A percentile compares a stretch with the other conserved stretches of the same genome.
phyloP scores from a whole-genome alignment of 1,284 basidiomycete genomes.

The Malassezia nana region DNA sequence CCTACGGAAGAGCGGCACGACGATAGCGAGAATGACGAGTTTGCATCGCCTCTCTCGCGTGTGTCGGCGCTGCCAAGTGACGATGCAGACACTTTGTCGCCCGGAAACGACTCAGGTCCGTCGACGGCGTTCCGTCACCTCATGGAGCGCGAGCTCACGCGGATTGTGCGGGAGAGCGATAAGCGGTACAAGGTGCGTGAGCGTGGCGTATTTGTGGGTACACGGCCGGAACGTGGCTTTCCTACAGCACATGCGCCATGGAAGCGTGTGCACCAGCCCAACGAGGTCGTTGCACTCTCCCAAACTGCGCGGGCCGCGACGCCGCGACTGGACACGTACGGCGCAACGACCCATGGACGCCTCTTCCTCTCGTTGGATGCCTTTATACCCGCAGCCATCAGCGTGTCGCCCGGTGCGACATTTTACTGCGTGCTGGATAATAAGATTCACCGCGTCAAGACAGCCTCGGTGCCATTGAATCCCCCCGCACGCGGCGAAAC shows the following conservation, averaged over 20 bases:
- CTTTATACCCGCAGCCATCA: conserved; percentile 35
- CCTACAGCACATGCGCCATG: conserved; percentile 81
- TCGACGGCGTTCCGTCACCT: conserved; percentile 12
- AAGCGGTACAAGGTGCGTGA: conserved; percentile 52
- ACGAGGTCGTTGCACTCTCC: conserved; percentile 61
- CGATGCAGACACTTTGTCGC: neutral
- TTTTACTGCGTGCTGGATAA: conserved; percentile 89
- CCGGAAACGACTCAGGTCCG: neutral
- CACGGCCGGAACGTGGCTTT: conserved; percentile 52
- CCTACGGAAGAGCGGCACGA: neutral
- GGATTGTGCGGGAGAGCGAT: conserved; percentile 26
- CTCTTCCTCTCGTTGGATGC: conserved; percentile 67
- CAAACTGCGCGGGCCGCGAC: neutral
- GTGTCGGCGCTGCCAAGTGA: neutral
- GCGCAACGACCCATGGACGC: conserved; percentile 65
- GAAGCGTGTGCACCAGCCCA: conserved; percentile 73
- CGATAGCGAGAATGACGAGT: neutral
- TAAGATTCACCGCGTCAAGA: conserved; percentile 89
- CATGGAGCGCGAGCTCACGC: conserved; percentile 14
- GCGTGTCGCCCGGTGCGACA: conserved; percentile 49
- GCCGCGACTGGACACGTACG: neutral
- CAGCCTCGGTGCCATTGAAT: conserved; percentile 63
- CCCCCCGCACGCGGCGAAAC: conserved; percentile 54
- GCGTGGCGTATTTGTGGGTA: conserved; percentile 53
- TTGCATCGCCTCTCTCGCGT: neutral